A percentile compares a stretch with the other conserved stretches of the same genome.
Evolutionary conservation across 2,329 filamentous ascomycete genomes (phyloP).

Genomic region (Pseudonectria foliicola): DNA sequence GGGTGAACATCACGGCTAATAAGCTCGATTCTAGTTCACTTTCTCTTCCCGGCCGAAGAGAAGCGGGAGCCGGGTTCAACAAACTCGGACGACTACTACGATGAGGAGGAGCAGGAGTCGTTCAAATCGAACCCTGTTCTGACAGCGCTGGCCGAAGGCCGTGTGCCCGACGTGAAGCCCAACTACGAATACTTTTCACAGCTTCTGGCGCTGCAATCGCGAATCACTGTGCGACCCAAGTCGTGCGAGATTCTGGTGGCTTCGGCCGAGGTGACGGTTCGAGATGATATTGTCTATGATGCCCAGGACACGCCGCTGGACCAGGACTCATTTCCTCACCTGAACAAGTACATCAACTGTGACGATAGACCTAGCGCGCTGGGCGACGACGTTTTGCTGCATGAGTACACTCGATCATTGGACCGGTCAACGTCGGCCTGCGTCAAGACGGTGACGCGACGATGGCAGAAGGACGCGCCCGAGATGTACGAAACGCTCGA

Average conservation of each 20-base stretch:
- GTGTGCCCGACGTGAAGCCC: conserved; percentile 50
- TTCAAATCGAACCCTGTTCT: conserved; percentile 61
- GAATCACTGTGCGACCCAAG: conserved; percentile 48
- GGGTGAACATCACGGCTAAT: too few relatives aligned
- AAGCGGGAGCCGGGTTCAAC: conserved; percentile 53
- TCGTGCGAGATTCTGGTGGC: conserved; percentile 53
- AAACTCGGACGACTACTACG: conserved; percentile 49
- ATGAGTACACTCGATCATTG: conserved; percentile 51
- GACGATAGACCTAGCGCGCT: conserved; percentile 44
- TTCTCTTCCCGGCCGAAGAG: conserved; percentile 50
- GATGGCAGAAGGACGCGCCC: conserved; percentile 54
- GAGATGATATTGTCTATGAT: conserved; percentile 40
- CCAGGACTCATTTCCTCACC: conserved; percentile 45
- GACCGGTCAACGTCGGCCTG: conserved; percentile 50
- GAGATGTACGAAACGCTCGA: conserved; percentile 47
- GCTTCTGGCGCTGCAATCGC: conserved; percentile 46
- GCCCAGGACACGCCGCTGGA: conserved; percentile 37
- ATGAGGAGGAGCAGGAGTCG: conserved; percentile 40
- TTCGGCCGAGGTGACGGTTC: conserved; percentile 44
- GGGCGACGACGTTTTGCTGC: conserved; percentile 46
- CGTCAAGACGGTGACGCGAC: conserved; percentile 43
- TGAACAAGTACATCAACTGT: conserved; percentile 46
- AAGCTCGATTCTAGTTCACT: conserved; percentile 39
- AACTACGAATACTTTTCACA: conserved; percentile 57
- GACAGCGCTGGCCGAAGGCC: conserved; percentile 50